phyloP scores from a whole-genome alignment of 495 filamentous ascomycete species.

The Lasiosphaeria hispida region DNA sequence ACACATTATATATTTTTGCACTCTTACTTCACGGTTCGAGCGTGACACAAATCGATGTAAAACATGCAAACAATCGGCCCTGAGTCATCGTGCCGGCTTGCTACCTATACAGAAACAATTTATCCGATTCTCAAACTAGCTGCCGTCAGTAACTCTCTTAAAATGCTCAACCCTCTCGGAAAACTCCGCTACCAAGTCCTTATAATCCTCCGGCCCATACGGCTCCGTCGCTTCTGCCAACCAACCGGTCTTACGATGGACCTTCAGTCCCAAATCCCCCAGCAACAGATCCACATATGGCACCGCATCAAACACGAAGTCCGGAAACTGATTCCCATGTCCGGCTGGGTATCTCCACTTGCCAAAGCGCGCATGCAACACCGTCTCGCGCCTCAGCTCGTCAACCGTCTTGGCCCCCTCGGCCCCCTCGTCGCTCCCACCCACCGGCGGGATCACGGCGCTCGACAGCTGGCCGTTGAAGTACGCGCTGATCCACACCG shows the following conservation, averaged over 20 bases:
- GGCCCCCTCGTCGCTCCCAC: neutral
- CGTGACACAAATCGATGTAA: too few relatives aligned
- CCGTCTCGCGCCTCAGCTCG: slow-evolving; percentile 51
- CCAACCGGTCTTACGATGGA: slow-evolving; percentile 44
- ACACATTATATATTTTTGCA: too few relatives aligned
- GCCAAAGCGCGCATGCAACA: slow-evolving; percentile 65
- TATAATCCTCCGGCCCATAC: slow-evolving; percentile 62
- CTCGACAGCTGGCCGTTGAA: slow-evolving; percentile 40
- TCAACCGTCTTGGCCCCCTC: slow-evolving; percentile 25
- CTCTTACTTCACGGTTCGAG: too few relatives aligned
- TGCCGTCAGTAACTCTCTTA: neutral
- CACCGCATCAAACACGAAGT: slow-evolving; percentile 72
- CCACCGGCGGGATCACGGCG: slow-evolving; percentile 15
- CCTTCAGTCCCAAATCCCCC: slow-evolving; percentile 57
- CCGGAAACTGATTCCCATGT: slow-evolving; percentile 60
- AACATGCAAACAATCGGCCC: too few relatives aligned
- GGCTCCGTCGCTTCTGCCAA: slow-evolving; percentile 52
- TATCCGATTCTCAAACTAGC: neutral
- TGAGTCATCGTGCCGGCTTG: too few relatives aligned
- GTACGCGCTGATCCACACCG: slow-evolving; percentile 70
- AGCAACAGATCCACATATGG: slow-evolving; percentile 76
- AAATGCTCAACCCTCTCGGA: neutral
- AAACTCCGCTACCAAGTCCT: slow-evolving; percentile 45
- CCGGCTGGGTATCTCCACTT: slow-evolving; percentile 67
- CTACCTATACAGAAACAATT: too few relatives aligned